Evolutionary conservation across 768 basidiomycete species (phyloP).

Genomic region (Mrakia gelida): DNA sequence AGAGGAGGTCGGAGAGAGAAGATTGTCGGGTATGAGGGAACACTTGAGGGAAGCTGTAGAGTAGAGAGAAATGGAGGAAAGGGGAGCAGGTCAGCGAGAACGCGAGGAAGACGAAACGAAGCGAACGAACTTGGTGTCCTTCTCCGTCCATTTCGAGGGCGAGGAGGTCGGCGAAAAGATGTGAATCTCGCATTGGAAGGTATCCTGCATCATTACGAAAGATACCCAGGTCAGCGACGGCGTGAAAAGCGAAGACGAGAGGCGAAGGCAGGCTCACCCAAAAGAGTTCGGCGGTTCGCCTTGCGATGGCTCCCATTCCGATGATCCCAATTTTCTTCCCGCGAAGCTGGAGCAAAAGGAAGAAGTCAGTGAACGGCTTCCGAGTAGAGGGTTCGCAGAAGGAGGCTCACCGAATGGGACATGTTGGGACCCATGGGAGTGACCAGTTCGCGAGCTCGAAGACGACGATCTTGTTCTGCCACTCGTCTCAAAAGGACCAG

Average conservation of each 20-base stretch:
- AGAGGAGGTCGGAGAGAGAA: conserved; percentile 57
- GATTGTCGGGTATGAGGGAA: conserved; percentile 60
- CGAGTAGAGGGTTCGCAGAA: too few species aligned
- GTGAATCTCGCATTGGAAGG: conserved; percentile 22
- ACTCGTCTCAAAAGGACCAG: conserved; percentile 19
- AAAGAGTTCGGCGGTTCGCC: conserved; percentile 20
- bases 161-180: conserved; percentile 26
- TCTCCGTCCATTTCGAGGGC: background rate
- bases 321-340: conserved; percentile 27
- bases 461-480: background rate
- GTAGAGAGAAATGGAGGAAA: background rate
- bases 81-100: conserved; percentile 30
- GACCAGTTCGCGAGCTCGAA: background rate
- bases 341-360: background rate
- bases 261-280: conserved; percentile 12
- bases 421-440: conserved; percentile 2
- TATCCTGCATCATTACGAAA: background rate
- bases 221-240: background rate
- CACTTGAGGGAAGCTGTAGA: conserved; percentile 50
- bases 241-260: background rate
- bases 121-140: background rate
- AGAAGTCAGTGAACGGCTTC: too few species aligned
- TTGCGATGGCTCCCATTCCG: conserved; percentile 31
- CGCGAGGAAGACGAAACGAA: conserved; percentile 47
- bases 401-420: background rate